Evolutionary conservation across 257 asterid species (phyloP), one percentile per base, ranked within the genome.

Genomic region (Eustoma russellianum): DNA sequence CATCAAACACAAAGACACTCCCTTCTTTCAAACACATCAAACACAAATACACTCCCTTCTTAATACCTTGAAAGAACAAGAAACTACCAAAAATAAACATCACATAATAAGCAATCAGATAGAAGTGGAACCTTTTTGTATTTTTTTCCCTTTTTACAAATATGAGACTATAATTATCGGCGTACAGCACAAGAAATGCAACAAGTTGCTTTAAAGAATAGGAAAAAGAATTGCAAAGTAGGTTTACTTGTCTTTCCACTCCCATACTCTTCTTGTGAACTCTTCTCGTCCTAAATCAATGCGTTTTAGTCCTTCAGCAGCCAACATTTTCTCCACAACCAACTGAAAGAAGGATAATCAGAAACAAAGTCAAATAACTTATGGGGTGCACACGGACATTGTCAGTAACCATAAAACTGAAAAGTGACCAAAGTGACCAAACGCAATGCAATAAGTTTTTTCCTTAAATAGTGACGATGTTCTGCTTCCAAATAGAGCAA

Each of bases 291-390:
- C 85, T 84, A 92, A 66, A 56, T 92, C 98, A 64, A 72, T 74
- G 78, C 93, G 76, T 71, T 85, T 85, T 64, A 82, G 72, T 76
- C 98, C 98, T 82, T 85, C 94, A 51, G 79, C 79, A 17, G 79
- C 94, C 64, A 92, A 89, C 98, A 92, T 92, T 76, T 83, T 82
- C 71, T 92, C 98, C 75, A 92, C 98, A 77, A 92, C 98, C 75
- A 92, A 66, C 97, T 92, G 86, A 70, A 74, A 71, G 57, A 66
- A 69, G 50, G 53, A 48, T 46, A 15, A 46, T 47, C 66, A 56
- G 46, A 55, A 50, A 41, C 64, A 55, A 50, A 60, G 17, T 43
- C 48, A 18, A 49, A 17, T 28, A 17, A 35, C 45, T 46, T 38
- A 50, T 33, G 33, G 28, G 55, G 18, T 46, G n/a, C 48, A 56